Evolutionary conservation across 1,139 yeast genomes (phyloP).

Genomic region (Komagataea norvegica): DNA sequence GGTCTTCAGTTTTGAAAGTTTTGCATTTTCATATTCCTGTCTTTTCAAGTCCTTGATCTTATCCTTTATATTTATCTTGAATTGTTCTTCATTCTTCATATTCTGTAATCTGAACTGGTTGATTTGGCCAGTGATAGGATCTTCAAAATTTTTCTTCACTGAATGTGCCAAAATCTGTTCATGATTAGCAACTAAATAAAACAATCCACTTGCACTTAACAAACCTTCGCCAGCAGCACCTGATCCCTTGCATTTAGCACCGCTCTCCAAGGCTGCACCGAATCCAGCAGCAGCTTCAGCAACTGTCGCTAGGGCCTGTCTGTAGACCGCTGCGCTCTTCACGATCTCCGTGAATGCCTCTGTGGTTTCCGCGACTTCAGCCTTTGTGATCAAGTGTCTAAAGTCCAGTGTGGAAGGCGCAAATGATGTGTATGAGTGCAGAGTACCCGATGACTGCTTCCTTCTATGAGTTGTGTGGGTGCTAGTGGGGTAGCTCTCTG

Average conservation of each 20-base stretch:
- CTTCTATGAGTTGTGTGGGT: slow-evolving; percentile 11
- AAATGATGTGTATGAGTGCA: slow-evolving; percentile 37
- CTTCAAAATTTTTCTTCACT: slow-evolving; percentile 47
- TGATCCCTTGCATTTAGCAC: slow-evolving; percentile 66
- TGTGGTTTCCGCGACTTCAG: slow-evolving; percentile 49
- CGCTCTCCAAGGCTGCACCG: slow-evolving; percentile 66
- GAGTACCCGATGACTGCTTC: slow-evolving; percentile 29
- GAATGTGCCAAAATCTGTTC: slow-evolving; percentile 64
- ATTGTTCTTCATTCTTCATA: slow-evolving; percentile 44
- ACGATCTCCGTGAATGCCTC: slow-evolving; percentile 45
- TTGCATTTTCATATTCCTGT: slow-evolving; percentile 53
- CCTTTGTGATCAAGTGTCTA: slow-evolving; percentile 53
- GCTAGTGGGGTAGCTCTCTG: slow-evolving; percentile 2
- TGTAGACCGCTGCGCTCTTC: slow-evolving; percentile 47
- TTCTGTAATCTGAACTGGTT: slow-evolving; percentile 37
- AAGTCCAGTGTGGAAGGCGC: slow-evolving; percentile 53
- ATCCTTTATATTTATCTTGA: slow-evolving; percentile 48
- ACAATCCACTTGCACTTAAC: slow-evolving; percentile 71
- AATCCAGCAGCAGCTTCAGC: slow-evolving; percentile 67
- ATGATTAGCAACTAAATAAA: slow-evolving; percentile 72
- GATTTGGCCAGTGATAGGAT: slow-evolving; percentile 47
- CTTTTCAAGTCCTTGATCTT: slow-evolving; percentile 47
- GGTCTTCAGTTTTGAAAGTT: slow-evolving; percentile 50
- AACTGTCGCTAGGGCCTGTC: slow-evolving; percentile 45
- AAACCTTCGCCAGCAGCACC: slow-evolving; percentile 62